phyloP scores from a whole-genome alignment of 129 eudicot genomes.

The Tanacetum coccineum region DNA sequence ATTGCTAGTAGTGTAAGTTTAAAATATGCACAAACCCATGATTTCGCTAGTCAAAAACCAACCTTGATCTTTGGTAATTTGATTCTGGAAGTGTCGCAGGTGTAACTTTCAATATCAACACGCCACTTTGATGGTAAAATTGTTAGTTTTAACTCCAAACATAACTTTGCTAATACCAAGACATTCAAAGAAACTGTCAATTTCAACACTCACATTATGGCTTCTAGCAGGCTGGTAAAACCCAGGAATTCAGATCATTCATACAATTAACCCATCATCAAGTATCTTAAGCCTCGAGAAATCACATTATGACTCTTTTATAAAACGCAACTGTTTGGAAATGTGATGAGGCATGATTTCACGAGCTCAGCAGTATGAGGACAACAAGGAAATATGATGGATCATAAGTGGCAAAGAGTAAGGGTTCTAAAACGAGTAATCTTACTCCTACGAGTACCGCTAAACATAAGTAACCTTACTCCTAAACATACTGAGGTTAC shows the following conservation, averaged over 20 bases:
- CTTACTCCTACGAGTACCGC: no score
- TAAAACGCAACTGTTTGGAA: no score
- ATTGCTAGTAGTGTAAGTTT: neutral
- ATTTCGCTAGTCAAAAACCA: slow-evolving; percentile 2
- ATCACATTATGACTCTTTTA: no score
- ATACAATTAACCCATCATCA: slow-evolving; percentile 39
- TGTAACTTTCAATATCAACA: slow-evolving; percentile 51
- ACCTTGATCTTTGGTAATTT: slow-evolving; percentile 61
- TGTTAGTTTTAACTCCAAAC: slow-evolving; percentile 21
- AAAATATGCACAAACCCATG: slow-evolving; percentile 1
- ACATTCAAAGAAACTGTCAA: slow-evolving; percentile 29
- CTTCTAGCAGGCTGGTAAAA: slow-evolving; percentile 65
- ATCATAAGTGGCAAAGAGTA: no score
- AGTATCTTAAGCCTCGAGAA: slow-evolving; percentile 36
- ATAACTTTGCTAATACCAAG: slow-evolving; percentile 39
- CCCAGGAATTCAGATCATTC: slow-evolving; percentile 44
- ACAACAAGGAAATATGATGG: no score
- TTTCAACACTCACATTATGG: slow-evolving; percentile 42
- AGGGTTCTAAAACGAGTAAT: no score
- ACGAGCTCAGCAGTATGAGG: no score
- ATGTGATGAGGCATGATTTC: no score
- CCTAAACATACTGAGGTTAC: no score
- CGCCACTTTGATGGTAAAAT: slow-evolving; percentile 33
- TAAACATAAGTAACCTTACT: no score
- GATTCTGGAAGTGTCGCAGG: slow-evolving; percentile 25